Evolutionary conservation across 2,329 filamentous ascomycete genomes (phyloP).

Genomic region (Diatrype stigma): DNA sequence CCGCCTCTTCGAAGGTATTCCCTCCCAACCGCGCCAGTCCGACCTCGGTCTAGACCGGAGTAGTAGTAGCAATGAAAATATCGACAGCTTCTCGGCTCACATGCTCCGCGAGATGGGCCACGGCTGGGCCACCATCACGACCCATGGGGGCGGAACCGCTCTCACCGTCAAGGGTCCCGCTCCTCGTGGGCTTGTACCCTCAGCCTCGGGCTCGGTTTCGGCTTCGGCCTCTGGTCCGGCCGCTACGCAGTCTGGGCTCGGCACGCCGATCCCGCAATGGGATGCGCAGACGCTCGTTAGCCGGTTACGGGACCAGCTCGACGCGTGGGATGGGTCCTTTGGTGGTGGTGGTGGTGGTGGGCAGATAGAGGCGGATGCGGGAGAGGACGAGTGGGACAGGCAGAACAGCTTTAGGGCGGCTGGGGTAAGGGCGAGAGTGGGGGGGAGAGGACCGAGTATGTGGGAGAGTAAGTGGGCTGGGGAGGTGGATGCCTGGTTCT

Average conservation of each 20-base stretch:
- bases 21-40: neutral
- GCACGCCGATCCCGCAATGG: conserved; percentile 22
- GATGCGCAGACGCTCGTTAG: conserved; percentile 10
- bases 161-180: conserved; percentile 37
- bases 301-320: conserved; percentile 14
- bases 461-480: neutral
- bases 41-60: neutral
- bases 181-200: too few relatives aligned
- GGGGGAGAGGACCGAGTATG: neutral
- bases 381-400: neutral
- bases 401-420: too few relatives aligned
- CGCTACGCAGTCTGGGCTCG: conserved; percentile 32
- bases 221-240: conserved; percentile 6
- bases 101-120: conserved; percentile 41
- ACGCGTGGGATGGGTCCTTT: conserved; percentile 21
- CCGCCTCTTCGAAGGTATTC: conserved; percentile 20
- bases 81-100: conserved; percentile 36
- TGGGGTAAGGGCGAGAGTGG: neutral
- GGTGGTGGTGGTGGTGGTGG: neutral
- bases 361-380: neutral
- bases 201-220: too few relatives aligned
- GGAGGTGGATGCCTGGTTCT: neutral
- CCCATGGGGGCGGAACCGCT: conserved; percentile 37
- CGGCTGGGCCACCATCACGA: conserved; percentile 37
- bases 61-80: conserved; percentile 22